Evolutionary conservation across 2,329 filamentous ascomycete genomes (phyloP), one percentile per base, ranked within the genome.

Genomic region (Sporothrix brunneoviolacea): DNA sequence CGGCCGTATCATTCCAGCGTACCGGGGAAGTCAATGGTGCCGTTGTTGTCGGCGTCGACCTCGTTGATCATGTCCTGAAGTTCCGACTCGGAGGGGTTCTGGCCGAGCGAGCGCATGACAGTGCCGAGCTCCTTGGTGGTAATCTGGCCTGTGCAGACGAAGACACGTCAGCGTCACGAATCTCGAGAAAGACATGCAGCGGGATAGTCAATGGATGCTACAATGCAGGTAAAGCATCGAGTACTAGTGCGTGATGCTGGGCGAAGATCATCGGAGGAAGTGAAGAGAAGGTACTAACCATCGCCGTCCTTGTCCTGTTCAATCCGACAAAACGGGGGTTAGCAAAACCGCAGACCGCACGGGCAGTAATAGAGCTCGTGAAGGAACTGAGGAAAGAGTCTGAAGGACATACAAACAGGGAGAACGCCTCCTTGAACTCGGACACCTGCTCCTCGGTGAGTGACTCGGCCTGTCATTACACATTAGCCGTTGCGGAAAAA

Each of bases 381-480:
- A 55, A 50, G 51, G 47, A 51, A 30, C 24, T 36, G 47, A 49
- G 53, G 65, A 58, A 30, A 28, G 35, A 10, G 30, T 47, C n/a
- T n/a, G n/a, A 18, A 38, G 40, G 21, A 73, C 93, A 85, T 85
- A 98, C 93, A 74, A 98, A 98, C 61, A 98, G 88, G 70, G 93
- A 98, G 77, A 98, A 98, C 50, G 93, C 93, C 79, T 98, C 93
- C 87, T 97, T 98, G 81, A 97, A 98, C 79, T 98, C 93, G 70
- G 93, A 97, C 70, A 98, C 93, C 82, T 98, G 93, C 78, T 98
- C 93, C 81, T 98, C 93, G 64, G 93, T 97, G 68, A 98, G 86
- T 72, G 91, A 91, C 71, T 98, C 93, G 71, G 91, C 91, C 91
- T 97, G 70, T 59, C 30, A 21, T 28, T 33, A 33, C 32, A 12